These are phyloP conservation scores for Microcyclospora pomicola DNA, from an alignment of 2,329 filamentous ascomycete genomes.

Conservation along the genomic window DNA sequence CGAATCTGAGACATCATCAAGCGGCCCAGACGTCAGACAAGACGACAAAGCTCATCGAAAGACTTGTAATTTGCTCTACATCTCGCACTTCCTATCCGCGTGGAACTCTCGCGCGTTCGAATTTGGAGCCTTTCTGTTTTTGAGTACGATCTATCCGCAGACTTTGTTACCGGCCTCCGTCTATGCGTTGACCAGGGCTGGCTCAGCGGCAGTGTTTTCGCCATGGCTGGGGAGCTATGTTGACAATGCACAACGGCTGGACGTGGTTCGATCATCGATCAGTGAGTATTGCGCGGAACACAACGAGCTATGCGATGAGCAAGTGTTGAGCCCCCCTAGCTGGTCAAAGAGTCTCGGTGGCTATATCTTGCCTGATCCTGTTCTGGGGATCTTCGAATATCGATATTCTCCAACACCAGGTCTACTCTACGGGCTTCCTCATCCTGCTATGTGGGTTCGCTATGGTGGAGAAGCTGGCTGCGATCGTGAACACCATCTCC, in stretches of 20 bases:
- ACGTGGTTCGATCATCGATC: conserved; percentile 28
- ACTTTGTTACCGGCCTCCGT: conserved; percentile 53
- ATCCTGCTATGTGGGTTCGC: conserved; percentile 38
- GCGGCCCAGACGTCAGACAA: too few species aligned
- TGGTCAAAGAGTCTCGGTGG: conserved; percentile 16
- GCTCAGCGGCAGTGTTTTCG: conserved; percentile 44
- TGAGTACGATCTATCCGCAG: conserved; percentile 31
- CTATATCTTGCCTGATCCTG: conserved; percentile 12
- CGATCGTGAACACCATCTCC: conserved; percentile 51
- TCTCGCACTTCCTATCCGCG: conserved; percentile 34
- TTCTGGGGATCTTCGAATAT: conserved; percentile 3
- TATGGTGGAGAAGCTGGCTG: conserved; percentile 54
- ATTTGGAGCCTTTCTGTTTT: conserved; percentile 37
- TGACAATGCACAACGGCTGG: conserved; percentile 36
- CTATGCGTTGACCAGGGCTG: conserved; percentile 51
- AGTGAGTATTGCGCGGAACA: conserved; percentile 5
- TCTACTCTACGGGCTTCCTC: conserved; percentile 14
- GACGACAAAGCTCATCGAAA: too few species aligned
- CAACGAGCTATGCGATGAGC: not conserved
- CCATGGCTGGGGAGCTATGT: conserved; percentile 46
- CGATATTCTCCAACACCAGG: not conserved
- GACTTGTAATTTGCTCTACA: conserved; percentile 21
- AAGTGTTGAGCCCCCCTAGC: conserved; percentile 4
- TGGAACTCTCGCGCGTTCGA: conserved; percentile 38
- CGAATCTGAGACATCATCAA: too few species aligned